Percentiles rank a stretch among this genome's conserved stretches.
phyloP scores from a whole-genome alignment of 768 basidiomycete species.

The Trametes cinnabarina region DNA sequence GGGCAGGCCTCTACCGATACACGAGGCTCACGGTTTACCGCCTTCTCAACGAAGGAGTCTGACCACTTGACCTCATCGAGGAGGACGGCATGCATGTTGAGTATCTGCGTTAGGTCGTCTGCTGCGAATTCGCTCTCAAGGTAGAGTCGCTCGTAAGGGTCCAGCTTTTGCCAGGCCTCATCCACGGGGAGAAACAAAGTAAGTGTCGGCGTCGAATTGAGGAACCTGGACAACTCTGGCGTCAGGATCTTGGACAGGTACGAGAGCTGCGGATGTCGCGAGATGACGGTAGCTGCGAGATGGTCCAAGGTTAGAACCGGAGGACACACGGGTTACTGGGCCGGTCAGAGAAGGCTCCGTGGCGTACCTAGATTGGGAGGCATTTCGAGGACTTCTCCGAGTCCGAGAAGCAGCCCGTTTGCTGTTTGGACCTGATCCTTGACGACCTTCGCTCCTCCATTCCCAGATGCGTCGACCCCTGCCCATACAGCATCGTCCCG shows the following conservation, averaged over 20 bases:
- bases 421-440: constrained; percentile 55
- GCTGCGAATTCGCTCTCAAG: constrained; percentile 85
- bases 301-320: background rate
- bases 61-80: constrained; percentile 59
- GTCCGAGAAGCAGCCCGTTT: constrained; percentile 79
- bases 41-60: constrained; percentile 50
- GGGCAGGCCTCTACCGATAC: background rate
- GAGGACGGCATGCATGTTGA: constrained; percentile 72
- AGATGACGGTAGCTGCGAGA: constrained; percentile 55
- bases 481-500: constrained; percentile 51
- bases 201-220: constrained; percentile 68
- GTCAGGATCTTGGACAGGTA: constrained; percentile 76
- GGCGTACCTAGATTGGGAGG: constrained; percentile 72
- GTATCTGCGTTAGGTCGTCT: constrained; percentile 73
- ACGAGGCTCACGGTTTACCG: constrained; percentile 49
- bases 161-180: constrained; percentile 76
- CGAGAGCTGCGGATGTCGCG: constrained; percentile 57
- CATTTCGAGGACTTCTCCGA: constrained; percentile 69
- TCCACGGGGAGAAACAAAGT: constrained; percentile 90
- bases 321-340: no score
- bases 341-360: background rate
- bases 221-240: constrained; percentile 48
- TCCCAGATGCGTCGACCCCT: constrained; percentile 76
- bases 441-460: constrained; percentile 67
- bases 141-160: constrained; percentile 78